Percentiles rank a stretch among this genome's conserved stretches.
These are phyloP conservation scores for Tricholoma sp. DNA, from an alignment of 768 basidiomycete species.

Conservation along the genomic window DNA sequence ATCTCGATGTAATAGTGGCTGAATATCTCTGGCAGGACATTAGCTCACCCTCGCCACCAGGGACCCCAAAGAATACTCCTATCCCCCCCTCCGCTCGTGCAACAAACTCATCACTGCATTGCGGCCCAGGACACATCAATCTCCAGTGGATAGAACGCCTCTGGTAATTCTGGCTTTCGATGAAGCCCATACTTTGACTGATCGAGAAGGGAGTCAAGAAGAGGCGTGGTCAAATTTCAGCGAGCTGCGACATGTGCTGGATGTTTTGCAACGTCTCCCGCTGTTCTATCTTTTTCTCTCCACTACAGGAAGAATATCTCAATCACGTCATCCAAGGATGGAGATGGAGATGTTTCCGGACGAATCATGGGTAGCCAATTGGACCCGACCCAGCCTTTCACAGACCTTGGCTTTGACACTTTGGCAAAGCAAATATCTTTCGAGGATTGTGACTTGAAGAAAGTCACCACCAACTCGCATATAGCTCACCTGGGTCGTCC, in stretches of 20 bases:
- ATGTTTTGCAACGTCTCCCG: not conserved
- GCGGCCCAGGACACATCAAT: not conserved
- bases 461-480: not conserved
- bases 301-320: not conserved
- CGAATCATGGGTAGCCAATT: not conserved
- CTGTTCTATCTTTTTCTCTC: not conserved
- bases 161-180: not conserved
- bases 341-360: not conserved
- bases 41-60: not conserved
- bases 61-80: not conserved
- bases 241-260: too few relatives aligned
- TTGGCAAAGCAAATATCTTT: not conserved
- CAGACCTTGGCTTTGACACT: not conserved
- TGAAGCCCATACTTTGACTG: too few relatives aligned
- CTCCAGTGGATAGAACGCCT: too few relatives aligned
- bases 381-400: not conserved
- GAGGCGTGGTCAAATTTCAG: too few relatives aligned
- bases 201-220: too few relatives aligned
- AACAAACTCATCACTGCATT: not conserved
- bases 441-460: not conserved
- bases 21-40: not conserved
- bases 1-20: not conserved
- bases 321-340: not conserved
- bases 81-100: not conserved
- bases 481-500: too few relatives aligned